Conservation (phyloP, 306 rosid genomes). For the Cucumis hystrix region DNA sequence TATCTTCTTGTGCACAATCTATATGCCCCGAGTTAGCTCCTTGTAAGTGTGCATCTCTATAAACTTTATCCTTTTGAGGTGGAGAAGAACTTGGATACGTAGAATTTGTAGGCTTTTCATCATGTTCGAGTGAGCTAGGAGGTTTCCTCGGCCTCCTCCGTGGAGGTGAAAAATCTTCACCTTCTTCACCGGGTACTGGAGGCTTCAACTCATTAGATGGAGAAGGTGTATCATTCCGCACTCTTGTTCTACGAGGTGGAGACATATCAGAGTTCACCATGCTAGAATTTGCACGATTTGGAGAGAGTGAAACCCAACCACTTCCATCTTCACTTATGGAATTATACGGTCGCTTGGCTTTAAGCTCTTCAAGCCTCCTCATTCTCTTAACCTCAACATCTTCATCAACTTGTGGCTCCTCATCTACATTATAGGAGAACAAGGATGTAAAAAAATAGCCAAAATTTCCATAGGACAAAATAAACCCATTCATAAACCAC, state of each 20-base stretch:
- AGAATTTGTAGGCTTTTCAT: slow-evolving; percentile 3
- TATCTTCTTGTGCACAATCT: slow-evolving; percentile 11
- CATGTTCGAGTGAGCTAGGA: slow-evolving; percentile 40
- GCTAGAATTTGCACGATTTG: slow-evolving; percentile 11
- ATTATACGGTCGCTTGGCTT: slow-evolving; percentile 50
- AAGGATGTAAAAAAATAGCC: background rate
- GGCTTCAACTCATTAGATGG: slow-evolving; percentile 31
- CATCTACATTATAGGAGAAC: slow-evolving; percentile 18
- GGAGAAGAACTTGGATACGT: slow-evolving; percentile 19
- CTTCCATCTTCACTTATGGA: slow-evolving; percentile 84
- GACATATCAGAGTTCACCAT: slow-evolving; percentile 32
- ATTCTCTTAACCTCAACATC: slow-evolving; percentile 82
- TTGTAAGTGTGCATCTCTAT: slow-evolving; percentile 41
- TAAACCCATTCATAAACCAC: background rate
- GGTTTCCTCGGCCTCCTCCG: slow-evolving; percentile 12
- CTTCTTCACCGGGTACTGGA: slow-evolving; percentile 12
- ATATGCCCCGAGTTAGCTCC: slow-evolving; percentile 23
- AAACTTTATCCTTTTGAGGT: slow-evolving; percentile 22
- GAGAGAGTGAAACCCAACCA: slow-evolving; percentile 82
- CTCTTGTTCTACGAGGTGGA: slow-evolving; percentile 48
- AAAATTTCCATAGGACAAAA: background rate
- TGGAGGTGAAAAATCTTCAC: slow-evolving; percentile 42
- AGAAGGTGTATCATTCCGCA: slow-evolving; percentile 47
- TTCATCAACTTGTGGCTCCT: slow-evolving; percentile 62
- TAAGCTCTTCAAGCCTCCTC: slow-evolving; percentile 69